These are phyloP conservation scores for Actinidia arguta DNA, from an alignment of 179 eudicot genomes.

Conservation along the genomic window DNA sequence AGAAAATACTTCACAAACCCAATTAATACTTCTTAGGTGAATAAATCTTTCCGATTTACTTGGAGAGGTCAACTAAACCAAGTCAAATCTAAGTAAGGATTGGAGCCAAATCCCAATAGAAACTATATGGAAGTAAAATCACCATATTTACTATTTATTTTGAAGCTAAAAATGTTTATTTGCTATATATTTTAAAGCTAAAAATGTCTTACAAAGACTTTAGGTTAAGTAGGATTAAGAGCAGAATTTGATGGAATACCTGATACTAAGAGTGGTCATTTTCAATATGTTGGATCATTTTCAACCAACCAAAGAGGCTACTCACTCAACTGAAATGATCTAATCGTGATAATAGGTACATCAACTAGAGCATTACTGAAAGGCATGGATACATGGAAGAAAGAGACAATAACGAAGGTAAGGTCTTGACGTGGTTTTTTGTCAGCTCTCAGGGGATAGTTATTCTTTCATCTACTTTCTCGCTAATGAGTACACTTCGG, in stretches of 20 bases:
- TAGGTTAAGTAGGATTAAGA: not conserved
- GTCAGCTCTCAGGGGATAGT: not conserved
- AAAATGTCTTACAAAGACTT: not conserved
- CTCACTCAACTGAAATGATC: conserved; percentile 9
- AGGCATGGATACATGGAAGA: conserved; percentile 71
- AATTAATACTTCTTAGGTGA: too few species aligned
- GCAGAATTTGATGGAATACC: not conserved
- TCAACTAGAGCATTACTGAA: conserved; percentile 63
- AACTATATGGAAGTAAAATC: conserved; percentile 7
- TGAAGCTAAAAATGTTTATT: not conserved
- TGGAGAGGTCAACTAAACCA: too few species aligned
- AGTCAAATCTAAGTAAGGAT: too few species aligned
- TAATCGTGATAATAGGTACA: conserved; percentile 47
- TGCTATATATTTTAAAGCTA: not conserved
- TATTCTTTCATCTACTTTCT: not conserved
- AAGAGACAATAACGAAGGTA: conserved; percentile 57
- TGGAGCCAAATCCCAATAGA: too few species aligned
- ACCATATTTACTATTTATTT: not conserved
- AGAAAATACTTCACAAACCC: too few species aligned
- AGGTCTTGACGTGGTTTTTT: not conserved
- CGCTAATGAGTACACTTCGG: not conserved
- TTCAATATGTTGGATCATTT: not conserved
- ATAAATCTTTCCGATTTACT: too few species aligned
- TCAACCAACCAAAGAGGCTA: not conserved
- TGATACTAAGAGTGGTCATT: not conserved